Percentiles rank a stretch among this genome's conserved stretches.
Conservation (phyloP, 2,329 filamentous ascomycete species). For the Aspergillus sojae region DNA sequence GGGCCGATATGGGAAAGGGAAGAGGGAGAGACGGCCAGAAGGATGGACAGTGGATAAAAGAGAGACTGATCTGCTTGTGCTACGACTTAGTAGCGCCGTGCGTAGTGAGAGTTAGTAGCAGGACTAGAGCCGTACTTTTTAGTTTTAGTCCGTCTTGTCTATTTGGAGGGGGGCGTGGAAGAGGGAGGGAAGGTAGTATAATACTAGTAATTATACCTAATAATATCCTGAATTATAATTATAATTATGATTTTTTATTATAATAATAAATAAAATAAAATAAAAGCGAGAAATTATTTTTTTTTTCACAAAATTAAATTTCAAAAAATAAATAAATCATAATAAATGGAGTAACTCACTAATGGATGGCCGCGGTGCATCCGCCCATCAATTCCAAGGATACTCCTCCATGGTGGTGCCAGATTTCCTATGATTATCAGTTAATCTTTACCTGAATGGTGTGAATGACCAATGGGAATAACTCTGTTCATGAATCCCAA, state of each 20-base stretch:
- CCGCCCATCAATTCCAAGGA: slow-evolving; percentile 11
- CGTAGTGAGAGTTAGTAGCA: slow-evolving; percentile 32
- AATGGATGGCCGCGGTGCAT: slow-evolving; percentile 11
- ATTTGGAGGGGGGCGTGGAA: slow-evolving; percentile 1
- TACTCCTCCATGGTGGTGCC: slow-evolving; percentile 10
- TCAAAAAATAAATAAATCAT: slow-evolving; percentile 5
- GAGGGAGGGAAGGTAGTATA: slow-evolving; percentile 4
- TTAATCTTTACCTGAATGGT: slow-evolving; percentile 7
- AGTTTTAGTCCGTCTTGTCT: slow-evolving; percentile 17
- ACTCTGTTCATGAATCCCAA: slow-evolving; percentile 7
- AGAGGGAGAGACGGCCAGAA: slow-evolving; percentile 26
- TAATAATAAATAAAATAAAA: slow-evolving; percentile 3
- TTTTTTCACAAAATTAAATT: background rate
- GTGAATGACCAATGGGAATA: slow-evolving; percentile 5
- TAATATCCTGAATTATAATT: slow-evolving; percentile 5
- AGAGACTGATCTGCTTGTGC: slow-evolving; percentile 39
- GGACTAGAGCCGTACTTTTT: slow-evolving; percentile 30
- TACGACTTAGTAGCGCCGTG: slow-evolving; percentile 34
- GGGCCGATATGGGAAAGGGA: slow-evolving; percentile 31
- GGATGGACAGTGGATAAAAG: slow-evolving; percentile 39
- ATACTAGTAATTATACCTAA: slow-evolving; percentile 8
- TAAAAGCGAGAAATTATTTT: background rate
- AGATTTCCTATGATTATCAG: slow-evolving; percentile 13
- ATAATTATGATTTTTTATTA: slow-evolving; percentile 1
- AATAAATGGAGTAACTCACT: slow-evolving; percentile 6